These are phyloP conservation scores for Agastache rugosa DNA, from an alignment of 257 asterid genomes.

Conservation along the genomic window DNA sequence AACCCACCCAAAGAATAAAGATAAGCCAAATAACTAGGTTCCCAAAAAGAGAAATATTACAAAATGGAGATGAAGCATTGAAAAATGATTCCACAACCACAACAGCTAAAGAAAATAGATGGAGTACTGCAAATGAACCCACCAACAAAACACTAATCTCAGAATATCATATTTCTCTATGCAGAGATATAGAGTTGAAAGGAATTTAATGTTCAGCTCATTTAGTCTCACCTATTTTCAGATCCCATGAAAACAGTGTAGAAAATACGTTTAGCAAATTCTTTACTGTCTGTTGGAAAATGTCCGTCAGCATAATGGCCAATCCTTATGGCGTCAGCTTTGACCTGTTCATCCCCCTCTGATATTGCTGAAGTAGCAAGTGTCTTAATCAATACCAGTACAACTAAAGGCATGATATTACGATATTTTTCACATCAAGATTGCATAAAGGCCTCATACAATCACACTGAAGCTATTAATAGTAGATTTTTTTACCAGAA, in stretches of 20 bases:
- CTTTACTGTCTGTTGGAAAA: conserved; percentile 85
- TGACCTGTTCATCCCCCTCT: conserved; percentile 84
- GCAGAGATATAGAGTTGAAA: too few relatives aligned
- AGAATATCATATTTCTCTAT: not conserved
- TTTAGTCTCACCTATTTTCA: conserved; percentile 76
- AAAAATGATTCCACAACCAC: not conserved
- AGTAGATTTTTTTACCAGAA: conserved; percentile 1
- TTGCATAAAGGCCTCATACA: not conserved
- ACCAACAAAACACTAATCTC: not conserved
- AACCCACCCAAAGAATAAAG: not conserved
- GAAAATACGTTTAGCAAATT: conserved; percentile 87
- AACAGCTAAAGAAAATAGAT: conserved; percentile 21
- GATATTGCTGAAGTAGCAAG: conserved; percentile 63
- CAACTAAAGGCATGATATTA: conserved; percentile 2
- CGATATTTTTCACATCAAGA: not conserved
- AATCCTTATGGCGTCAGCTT: conserved; percentile 86
- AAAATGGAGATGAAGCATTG: conserved; percentile 10
- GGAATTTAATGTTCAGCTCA: too few relatives aligned
- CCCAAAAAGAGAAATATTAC: not conserved
- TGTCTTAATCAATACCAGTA: conserved; percentile 20
- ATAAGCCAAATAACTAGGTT: not conserved
- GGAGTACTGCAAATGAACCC: conserved; percentile 6
- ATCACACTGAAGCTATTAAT: not conserved
- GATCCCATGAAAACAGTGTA: conserved; percentile 95
- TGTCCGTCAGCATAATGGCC: conserved; percentile 81